Base-by-base conservation (phyloP, 1,284 basidiomycete species). In the Irpex sp. region DNA sequence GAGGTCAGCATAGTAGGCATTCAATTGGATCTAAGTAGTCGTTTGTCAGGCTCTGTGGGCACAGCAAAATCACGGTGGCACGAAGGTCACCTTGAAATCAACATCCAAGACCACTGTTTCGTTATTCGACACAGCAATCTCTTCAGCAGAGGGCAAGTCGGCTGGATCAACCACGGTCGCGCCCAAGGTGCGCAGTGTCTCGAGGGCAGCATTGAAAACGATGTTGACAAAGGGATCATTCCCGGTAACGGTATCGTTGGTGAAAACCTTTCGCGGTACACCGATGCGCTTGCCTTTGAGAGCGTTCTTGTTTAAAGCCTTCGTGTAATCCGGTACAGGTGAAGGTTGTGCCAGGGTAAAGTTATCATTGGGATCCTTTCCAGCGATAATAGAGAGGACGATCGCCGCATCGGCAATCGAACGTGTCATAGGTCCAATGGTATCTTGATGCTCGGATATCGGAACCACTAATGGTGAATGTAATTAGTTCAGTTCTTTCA, bases 91-190 rank as follows among this genome's bases (percentile, higher is more conserved):
- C 78, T 88, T 88, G 73, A 88, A 87, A 65, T 89, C 86, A 1
- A 76, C 72, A 36, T 79, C 71, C 8, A 84, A 68, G 2, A 88
- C 85, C 9, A 84, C 66, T 0, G 79, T 80, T 69, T 88, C 86
- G 62, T 84, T 84, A 9, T 81, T 78, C 0, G 79, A 83, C 6
- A 68, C 69, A 4, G 75, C 74, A 54, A 87, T 79, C 58, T 86
- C 84, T 5, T 82, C 77, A 4, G 82, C 83, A 47, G 79, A 81
- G 0, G 86, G 85, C 11, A 88, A 69, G 69, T 88, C 81, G 1
- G 85, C 86, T 3, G 85, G 84, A 70, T 88, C 87, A 4, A 89
- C 77, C 13, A 89, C 72, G 0, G 81, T 84, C 1, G 86, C 87
- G 5, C 87, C 87, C 1, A 89, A 77, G 1, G 67, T 66, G 47